Evolutionary conservation across 129 eudicot genomes (phyloP).

Genomic region (Dittrichia graveolens): DNA sequence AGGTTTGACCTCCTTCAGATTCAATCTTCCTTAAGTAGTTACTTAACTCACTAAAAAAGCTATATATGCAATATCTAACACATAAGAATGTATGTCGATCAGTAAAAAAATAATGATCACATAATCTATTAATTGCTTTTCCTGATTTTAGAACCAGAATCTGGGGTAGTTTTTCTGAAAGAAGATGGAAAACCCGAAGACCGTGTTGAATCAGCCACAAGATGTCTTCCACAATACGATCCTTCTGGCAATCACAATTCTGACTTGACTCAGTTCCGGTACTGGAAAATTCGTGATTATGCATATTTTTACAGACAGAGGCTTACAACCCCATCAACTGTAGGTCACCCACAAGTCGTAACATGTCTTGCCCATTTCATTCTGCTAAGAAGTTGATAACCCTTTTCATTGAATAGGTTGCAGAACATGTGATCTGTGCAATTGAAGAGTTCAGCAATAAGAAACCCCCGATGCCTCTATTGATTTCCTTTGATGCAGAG

Average conservation of each 20-base stretch:
- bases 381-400: background rate
- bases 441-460: conserved; percentile 73
- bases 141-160: conserved; percentile 61
- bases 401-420: conserved; percentile 49
- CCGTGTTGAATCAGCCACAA: conserved; percentile 71
- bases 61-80: background rate
- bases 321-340: conserved; percentile 78
- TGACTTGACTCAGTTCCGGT: conserved; percentile 60
- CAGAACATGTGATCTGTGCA: conserved; percentile 72
- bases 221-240: conserved; percentile 75
- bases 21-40: background rate
- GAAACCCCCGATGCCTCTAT: conserved; percentile 68
- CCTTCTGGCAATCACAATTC: conserved; percentile 52
- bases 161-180: conserved; percentile 55
- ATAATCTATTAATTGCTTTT: conserved; percentile 18
- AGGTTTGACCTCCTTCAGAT: conserved; percentile 47
- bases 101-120: conserved; percentile 6
- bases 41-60: too few species aligned
- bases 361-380: conserved; percentile 1
- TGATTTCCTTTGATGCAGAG: conserved; percentile 79
- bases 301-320: conserved; percentile 71
- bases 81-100: background rate
- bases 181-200: conserved; percentile 74
- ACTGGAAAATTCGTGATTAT: conserved; percentile 96
- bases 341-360: conserved; percentile 35